Evolutionary conservation across 768 basidiomycete genomes (phyloP).

Genomic region (Mycena vitilis): DNA sequence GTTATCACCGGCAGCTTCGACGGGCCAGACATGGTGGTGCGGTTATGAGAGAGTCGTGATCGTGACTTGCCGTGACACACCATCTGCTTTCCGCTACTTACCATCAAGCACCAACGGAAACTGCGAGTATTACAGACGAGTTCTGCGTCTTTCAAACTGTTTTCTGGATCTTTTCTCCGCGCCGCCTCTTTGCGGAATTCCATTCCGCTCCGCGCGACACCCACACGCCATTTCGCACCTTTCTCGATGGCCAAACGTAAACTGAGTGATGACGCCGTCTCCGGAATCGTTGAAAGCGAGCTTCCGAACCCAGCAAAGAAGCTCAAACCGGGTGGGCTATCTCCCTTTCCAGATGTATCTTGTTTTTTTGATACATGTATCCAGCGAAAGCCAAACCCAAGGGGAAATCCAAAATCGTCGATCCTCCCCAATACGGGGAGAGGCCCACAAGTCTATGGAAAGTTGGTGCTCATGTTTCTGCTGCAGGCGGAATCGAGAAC

Average conservation of each 20-base stretch:
- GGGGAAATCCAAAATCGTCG: slow-evolving; percentile 16
- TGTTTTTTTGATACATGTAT: neutral
- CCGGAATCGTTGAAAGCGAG: slow-evolving; percentile 13
- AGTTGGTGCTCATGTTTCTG: slow-evolving; percentile 87
- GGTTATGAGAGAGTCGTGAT: neutral
- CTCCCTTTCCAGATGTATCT: neutral
- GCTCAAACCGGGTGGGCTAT: slow-evolving; percentile 12
- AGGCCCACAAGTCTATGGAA: slow-evolving; percentile 63
- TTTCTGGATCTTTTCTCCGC: neutral
- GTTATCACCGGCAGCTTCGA: slow-evolving; percentile 61
- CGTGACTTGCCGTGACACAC: slow-evolving; percentile 8
- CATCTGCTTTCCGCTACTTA: neutral
- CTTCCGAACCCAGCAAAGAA: slow-evolving; percentile 22
- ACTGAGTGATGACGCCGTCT: neutral
- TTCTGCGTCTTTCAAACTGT: neutral
- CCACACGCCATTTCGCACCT: slow-evolving; percentile 4
- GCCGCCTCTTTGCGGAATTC: neutral
- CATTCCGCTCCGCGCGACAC: neutral
- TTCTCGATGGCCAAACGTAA: slow-evolving; percentile 31
- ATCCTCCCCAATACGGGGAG: slow-evolving; percentile 20
- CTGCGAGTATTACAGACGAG: neutral
- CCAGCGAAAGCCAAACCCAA: slow-evolving; percentile 4
- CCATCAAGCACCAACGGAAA: neutral
- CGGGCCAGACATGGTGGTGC: slow-evolving; percentile 23
- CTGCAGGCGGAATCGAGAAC: slow-evolving; percentile 84